phyloP scores from a whole-genome alignment of 345 rosid species.

The Lepidium didymum region DNA sequence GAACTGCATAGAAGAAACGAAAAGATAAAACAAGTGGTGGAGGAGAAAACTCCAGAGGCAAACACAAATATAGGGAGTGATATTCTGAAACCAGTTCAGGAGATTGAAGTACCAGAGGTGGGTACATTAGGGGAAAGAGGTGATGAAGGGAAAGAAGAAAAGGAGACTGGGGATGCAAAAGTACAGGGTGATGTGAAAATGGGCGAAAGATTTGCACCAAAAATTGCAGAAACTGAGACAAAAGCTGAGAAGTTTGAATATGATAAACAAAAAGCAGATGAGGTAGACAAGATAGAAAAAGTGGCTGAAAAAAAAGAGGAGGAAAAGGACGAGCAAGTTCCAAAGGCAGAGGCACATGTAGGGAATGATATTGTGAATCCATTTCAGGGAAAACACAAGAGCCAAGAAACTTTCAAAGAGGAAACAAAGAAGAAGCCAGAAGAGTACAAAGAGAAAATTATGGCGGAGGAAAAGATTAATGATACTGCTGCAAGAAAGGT shows the following conservation, averaged over 20 bases:
- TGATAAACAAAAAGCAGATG: neutral
- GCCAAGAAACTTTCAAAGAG: too few relatives aligned
- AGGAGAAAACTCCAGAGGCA: neutral
- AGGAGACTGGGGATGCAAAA: neutral
- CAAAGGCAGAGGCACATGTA: neutral
- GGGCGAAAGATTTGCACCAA: neutral
- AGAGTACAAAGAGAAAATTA: neutral
- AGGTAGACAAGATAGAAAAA: neutral
- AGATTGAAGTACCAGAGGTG: neutral
- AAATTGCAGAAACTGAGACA: neutral
- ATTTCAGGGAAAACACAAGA: too few relatives aligned
- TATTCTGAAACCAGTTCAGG: neutral
- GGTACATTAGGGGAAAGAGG: neutral
- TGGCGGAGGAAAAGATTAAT: neutral
- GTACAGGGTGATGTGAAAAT: constrained; percentile 1
- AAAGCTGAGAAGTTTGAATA: neutral
- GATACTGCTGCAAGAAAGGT: neutral
- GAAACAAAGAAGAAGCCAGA: neutral
- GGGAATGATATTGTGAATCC: too few relatives aligned
- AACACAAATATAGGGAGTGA: neutral
- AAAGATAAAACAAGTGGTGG: neutral
- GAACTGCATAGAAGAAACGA: neutral
- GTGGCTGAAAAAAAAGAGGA: neutral
- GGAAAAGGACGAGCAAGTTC: neutral
- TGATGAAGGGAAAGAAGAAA: too few relatives aligned